A percentile compares a stretch with the other conserved stretches of the same genome.
Conservation (phyloP, 1,284 basidiomycete species). For the Cryptococcus deneoformans region DNA sequence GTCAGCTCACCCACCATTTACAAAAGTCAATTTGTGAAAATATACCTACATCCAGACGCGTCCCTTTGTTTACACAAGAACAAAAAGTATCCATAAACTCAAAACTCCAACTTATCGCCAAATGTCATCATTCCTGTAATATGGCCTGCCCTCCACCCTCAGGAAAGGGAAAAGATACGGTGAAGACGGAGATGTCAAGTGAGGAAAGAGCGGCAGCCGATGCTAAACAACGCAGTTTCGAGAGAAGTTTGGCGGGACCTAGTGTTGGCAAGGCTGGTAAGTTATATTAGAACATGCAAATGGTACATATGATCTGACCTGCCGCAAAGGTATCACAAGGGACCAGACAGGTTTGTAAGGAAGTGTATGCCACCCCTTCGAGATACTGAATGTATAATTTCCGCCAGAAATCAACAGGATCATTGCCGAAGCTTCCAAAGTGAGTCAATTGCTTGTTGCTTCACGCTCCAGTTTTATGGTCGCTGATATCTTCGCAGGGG, state of each 20-base stretch:
- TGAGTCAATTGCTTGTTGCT: constrained; percentile 5
- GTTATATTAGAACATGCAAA: constrained; percentile 6
- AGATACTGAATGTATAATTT: background rate
- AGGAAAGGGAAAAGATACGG: background rate
- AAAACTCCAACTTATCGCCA: no score
- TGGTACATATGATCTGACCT: background rate
- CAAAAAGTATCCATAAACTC: no score
- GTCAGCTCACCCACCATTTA: no score
- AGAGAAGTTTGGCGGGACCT: constrained; percentile 47
- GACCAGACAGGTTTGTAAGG: constrained; percentile 46
- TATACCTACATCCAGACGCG: no score
- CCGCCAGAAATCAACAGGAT: constrained; percentile 44
- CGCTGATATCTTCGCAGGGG: constrained; percentile 25
- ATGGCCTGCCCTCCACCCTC: background rate
- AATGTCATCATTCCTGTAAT: no score
- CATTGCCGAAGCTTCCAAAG: constrained; percentile 49
- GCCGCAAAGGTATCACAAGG: constrained; percentile 31
- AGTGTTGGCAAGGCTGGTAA: constrained; percentile 49
- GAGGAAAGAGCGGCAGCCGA: constrained; percentile 22
- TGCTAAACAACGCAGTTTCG: constrained; percentile 35
- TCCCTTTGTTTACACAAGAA: no score
- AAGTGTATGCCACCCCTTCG: no score
- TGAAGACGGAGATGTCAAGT: constrained; percentile 41
- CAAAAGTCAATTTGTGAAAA: no score
- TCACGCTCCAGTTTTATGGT: background rate